These are phyloP conservation scores for Calonectria naviculata DNA, from an alignment of 2,329 filamentous ascomycete genomes.

Conservation along the genomic window DNA sequence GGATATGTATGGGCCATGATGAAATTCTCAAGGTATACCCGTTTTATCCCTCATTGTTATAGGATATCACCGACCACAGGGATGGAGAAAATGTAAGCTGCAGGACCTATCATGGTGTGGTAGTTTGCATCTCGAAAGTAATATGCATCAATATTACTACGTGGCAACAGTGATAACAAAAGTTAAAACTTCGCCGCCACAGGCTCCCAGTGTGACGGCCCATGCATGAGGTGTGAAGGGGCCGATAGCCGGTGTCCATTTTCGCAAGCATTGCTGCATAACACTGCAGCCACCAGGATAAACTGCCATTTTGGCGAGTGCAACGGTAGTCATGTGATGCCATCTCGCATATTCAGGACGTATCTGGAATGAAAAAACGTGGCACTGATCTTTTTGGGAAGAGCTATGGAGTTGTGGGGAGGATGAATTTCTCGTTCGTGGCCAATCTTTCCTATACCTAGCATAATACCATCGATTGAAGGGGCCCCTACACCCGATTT, in stretches of 20 bases:
- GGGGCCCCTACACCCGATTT: background rate
- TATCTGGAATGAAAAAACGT: background rate
- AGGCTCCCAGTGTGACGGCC: background rate
- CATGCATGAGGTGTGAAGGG: background rate
- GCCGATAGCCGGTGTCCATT: background rate
- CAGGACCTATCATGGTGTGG: background rate
- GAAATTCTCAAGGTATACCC: background rate
- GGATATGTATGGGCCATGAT: background rate
- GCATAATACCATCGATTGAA: background rate
- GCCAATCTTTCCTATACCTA: background rate
- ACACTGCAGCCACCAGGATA: background rate
- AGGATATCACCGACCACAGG: background rate
- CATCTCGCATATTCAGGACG: background rate
- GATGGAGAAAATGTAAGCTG: background rate
- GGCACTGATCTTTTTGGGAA: background rate
- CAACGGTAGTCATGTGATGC: background rate
- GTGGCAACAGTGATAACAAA: background rate
- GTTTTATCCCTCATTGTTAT: background rate
- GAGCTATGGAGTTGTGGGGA: background rate
- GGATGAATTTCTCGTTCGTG: background rate
- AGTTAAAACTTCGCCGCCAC: background rate
- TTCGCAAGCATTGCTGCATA: background rate
- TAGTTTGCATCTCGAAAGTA: background rate
- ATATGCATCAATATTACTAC: background rate
- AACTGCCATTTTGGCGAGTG: background rate